Percentiles rank a stretch among this genome's conserved stretches.
Evolutionary conservation across 768 basidiomycete genomes (phyloP).

Genomic region (Suillus weaverae): DNA sequence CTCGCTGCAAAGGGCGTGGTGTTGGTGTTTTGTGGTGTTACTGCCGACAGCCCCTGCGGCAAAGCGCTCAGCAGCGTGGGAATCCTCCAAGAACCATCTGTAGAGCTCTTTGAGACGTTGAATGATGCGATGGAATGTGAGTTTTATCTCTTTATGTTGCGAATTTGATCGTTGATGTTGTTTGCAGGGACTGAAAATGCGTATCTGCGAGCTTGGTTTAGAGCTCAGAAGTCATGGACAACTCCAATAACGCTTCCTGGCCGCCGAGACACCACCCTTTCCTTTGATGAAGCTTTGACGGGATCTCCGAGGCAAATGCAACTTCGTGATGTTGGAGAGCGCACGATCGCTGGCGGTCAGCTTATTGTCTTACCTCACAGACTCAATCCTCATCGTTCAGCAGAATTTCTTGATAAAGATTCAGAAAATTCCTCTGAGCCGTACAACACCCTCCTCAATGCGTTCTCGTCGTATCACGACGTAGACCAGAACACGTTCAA

Average conservation of each 20-base stretch:
- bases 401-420: slow-evolving; percentile 23
- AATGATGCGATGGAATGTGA: slow-evolving; percentile 93
- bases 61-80: slow-evolving; percentile 77
- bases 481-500: slow-evolving; percentile 57
- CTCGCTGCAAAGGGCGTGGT: slow-evolving; percentile 74
- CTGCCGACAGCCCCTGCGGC: slow-evolving; percentile 60
- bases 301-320: slow-evolving; percentile 71
- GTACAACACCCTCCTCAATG: slow-evolving; percentile 70
- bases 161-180: slow-evolving; percentile 8
- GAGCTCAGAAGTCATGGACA: slow-evolving; percentile 59
- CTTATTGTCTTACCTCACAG: not conserved
- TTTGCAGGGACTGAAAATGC: slow-evolving; percentile 88
- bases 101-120: slow-evolving; percentile 79
- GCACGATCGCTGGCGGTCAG: slow-evolving; percentile 65
- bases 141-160: slow-evolving; percentile 24
- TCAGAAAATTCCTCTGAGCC: slow-evolving; percentile 54
- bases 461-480: slow-evolving; percentile 73
- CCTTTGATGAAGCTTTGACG: slow-evolving; percentile 39
- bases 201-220: slow-evolving; percentile 81
- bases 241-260: slow-evolving; percentile 53
- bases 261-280: slow-evolving; percentile 51
- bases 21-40: slow-evolving; percentile 86
- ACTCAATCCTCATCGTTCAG: slow-evolving; percentile 7
- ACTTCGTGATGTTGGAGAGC: slow-evolving; percentile 68
- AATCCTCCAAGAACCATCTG: slow-evolving; percentile 71